Conservation (phyloP, 495 filamentous ascomycete genomes). For the Penicillium verhagenii region DNA sequence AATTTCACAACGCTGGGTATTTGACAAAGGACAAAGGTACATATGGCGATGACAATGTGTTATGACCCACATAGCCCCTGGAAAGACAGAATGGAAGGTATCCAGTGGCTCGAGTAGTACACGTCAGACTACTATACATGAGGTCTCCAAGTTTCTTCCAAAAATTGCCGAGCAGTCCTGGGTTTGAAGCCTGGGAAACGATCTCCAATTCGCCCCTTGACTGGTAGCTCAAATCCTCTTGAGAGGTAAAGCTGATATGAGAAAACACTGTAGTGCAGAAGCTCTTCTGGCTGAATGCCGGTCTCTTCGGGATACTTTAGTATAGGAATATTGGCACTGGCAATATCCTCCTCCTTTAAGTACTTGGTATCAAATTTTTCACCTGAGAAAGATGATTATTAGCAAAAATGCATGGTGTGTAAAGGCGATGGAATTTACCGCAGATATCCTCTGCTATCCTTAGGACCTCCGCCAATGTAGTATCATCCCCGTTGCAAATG, state of each 20-base stretch:
- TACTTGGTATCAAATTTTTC: slow-evolving; percentile 7
- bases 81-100: neutral
- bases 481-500: slow-evolving; percentile 9
- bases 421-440: slow-evolving; percentile 1
- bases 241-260: slow-evolving; percentile 10
- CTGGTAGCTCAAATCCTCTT: slow-evolving; percentile 3
- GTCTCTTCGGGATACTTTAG: slow-evolving; percentile 2
- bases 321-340: slow-evolving; percentile 3
- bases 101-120: neutral
- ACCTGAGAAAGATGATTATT: slow-evolving; percentile 1
- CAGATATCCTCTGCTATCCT: slow-evolving; percentile 4
- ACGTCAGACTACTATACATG: slow-evolving; percentile 1
- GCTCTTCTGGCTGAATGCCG: slow-evolving; percentile 8
- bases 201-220: slow-evolving; percentile 3
- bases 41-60: neutral
- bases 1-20: neutral
- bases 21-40: neutral
- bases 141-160: slow-evolving; percentile 1
- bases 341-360: slow-evolving; percentile 5
- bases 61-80: neutral
- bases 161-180: slow-evolving; percentile 6
- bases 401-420: neutral
- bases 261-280: slow-evolving; percentile 1
- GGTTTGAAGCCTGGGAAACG: slow-evolving; percentile 9
- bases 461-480: slow-evolving; percentile 5